phyloP scores from a whole-genome alignment of 768 basidiomycete species.

The Tricholoma sp. region DNA sequence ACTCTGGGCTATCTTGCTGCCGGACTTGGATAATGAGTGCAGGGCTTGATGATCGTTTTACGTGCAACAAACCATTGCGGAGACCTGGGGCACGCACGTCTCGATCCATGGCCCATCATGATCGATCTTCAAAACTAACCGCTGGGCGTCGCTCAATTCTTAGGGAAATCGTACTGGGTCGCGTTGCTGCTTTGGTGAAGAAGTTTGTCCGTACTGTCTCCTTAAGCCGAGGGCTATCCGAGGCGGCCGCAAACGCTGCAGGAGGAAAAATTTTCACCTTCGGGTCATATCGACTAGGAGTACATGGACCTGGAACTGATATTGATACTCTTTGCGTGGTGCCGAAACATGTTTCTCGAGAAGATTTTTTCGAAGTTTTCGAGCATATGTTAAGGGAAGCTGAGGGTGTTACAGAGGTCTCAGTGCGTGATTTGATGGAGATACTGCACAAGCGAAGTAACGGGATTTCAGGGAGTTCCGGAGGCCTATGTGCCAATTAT shows the following conservation, averaged over 20 bases:
- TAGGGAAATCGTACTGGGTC: constrained; percentile 92
- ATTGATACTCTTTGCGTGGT: constrained; percentile 99
- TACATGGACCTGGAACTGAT: constrained; percentile 93
- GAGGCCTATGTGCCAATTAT: constrained; percentile 97
- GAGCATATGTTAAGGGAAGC: constrained; percentile 81
- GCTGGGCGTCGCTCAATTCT: constrained; percentile 14
- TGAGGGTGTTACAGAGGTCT: constrained; percentile 83
- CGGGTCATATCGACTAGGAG: constrained; percentile 96
- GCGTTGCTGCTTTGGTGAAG: constrained; percentile 84
- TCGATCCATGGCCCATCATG: constrained; percentile 6
- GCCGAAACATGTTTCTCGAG: constrained; percentile 91
- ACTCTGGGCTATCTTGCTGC: neutral
- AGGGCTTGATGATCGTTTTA: constrained; percentile 2
- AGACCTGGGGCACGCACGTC: constrained; percentile 6
- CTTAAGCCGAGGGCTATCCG: constrained; percentile 76
- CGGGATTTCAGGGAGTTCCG: constrained; percentile 72
- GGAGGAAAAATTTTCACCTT: constrained; percentile 99
- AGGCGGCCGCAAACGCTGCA: constrained; percentile 80
- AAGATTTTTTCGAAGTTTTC: constrained; percentile 93
- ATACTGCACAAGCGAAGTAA: neutral
- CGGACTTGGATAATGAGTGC: constrained; percentile 1
- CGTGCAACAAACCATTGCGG: constrained; percentile 2
- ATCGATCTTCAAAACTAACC: neutral
- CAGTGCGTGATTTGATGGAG: constrained; percentile 51
- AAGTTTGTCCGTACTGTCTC: constrained; percentile 87